Evolutionary conservation across 768 basidiomycete species (phyloP).

Genomic region (Boletus insuetus): DNA sequence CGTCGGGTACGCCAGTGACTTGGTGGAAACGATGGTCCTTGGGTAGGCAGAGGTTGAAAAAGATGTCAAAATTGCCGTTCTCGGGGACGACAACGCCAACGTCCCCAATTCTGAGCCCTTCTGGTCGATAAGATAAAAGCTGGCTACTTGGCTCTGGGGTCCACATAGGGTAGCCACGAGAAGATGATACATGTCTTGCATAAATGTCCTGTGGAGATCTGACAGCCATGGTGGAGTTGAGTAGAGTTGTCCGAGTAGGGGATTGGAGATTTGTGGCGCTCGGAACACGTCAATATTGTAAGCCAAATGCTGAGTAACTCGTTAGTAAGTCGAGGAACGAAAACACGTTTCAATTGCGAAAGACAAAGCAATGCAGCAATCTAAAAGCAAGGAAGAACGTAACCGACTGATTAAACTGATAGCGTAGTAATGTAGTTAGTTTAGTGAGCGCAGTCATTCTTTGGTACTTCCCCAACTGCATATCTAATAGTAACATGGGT

Average conservation of each 20-base stretch:
- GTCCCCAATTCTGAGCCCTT: conserved; percentile 38
- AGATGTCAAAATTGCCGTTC: conserved; percentile 35
- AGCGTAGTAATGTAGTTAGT: conserved; percentile 4
- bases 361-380: conserved; percentile 16
- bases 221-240: conserved; percentile 15
- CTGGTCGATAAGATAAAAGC: conserved; percentile 24
- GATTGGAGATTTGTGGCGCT: conserved; percentile 9
- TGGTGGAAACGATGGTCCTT: conserved; percentile 26
- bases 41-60: conserved; percentile 39
- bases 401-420: background rate
- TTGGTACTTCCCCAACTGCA: background rate
- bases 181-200: conserved; percentile 20
- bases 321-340: conserved; percentile 11
- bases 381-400: background rate
- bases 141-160: conserved; percentile 30
- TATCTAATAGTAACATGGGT: too few relatives aligned
- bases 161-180: conserved; percentile 38
- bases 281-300: background rate
- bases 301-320: conserved; percentile 9
- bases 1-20: conserved; percentile 25
- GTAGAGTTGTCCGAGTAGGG: background rate
- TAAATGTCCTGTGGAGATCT: conserved; percentile 26
- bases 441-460: background rate
- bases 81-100: conserved; percentile 35
- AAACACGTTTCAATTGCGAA: conserved; percentile 4